Conservation (phyloP, 345 rosid genomes). For the Acer saccharum region DNA sequence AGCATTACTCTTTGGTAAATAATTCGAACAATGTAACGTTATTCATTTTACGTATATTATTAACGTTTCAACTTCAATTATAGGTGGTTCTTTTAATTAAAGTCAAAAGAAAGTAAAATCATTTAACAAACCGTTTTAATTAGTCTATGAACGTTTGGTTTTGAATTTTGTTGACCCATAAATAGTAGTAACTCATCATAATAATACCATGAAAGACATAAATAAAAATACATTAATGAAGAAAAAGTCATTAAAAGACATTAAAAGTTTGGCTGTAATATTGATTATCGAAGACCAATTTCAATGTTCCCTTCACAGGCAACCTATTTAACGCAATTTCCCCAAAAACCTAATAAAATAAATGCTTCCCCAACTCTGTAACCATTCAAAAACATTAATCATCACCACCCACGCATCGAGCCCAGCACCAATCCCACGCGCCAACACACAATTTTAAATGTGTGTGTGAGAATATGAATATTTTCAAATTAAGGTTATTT, state of each 20-base stretch:
- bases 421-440: conserved; percentile 26
- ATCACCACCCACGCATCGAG: neutral
- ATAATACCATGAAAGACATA: neutral
- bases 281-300: neutral
- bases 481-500: too few species aligned
- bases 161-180: conserved; percentile 5
- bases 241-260: conserved; percentile 1
- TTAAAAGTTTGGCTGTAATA: neutral
- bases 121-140: conserved; percentile 4
- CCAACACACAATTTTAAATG: neutral
- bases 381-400: neutral
- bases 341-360: neutral
- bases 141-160: neutral
- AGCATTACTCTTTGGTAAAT: too few species aligned
- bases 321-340: conserved; percentile 5
- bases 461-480: too few species aligned
- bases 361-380: neutral
- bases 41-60: too few species aligned
- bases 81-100: neutral
- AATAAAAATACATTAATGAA: neutral
- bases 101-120: neutral
- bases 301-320: conserved; percentile 14
- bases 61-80: neutral
- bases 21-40: too few species aligned
- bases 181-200: neutral